Conservation (phyloP, 768 basidiomycete genomes). For the Mycena galericulata region DNA sequence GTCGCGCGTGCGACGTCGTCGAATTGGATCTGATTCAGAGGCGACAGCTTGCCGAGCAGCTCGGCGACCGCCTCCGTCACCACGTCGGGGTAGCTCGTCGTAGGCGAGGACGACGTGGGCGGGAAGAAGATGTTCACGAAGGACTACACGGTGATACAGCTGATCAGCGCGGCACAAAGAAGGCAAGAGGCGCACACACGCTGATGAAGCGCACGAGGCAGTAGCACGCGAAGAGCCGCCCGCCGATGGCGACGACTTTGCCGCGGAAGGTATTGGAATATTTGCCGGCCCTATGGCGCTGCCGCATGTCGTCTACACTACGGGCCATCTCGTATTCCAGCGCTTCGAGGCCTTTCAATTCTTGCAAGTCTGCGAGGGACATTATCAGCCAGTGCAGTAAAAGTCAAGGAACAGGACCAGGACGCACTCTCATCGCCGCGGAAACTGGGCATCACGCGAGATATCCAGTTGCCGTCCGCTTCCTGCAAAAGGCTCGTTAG, state of each 20-base stretch:
- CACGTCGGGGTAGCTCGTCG: conserved; percentile 45
- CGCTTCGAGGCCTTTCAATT: conserved; percentile 72
- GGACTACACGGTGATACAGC: conserved; percentile 53
- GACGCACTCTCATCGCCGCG: conserved; percentile 57
- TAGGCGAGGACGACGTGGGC: conserved; percentile 52
- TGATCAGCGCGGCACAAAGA: neutral
- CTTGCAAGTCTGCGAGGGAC: conserved; percentile 58
- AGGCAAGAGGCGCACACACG: conserved; percentile 53
- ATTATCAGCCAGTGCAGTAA: neutral
- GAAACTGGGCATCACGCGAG: conserved; percentile 62
- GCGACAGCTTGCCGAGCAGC: conserved; percentile 8
- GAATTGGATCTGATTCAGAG: conserved; percentile 37
- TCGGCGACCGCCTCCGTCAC: conserved; percentile 36
- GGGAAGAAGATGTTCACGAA: conserved; percentile 63
- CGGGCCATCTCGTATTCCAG: conserved; percentile 76
- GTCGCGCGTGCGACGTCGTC: conserved; percentile 56
- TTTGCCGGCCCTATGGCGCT: conserved; percentile 59
- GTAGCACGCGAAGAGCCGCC: conserved; percentile 72
- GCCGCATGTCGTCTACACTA: conserved; percentile 64
- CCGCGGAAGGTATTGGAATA: conserved; percentile 70
- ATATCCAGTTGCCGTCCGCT: conserved; percentile 58
- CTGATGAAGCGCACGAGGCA: conserved; percentile 72
- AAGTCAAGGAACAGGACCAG: conserved; percentile 1
- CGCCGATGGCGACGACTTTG: conserved; percentile 56
- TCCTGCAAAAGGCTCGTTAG: conserved; percentile 12